These are phyloP conservation scores for Flaveria ramosissima DNA, from an alignment of 129 eudicot genomes.

Conservation along the genomic window DNA sequence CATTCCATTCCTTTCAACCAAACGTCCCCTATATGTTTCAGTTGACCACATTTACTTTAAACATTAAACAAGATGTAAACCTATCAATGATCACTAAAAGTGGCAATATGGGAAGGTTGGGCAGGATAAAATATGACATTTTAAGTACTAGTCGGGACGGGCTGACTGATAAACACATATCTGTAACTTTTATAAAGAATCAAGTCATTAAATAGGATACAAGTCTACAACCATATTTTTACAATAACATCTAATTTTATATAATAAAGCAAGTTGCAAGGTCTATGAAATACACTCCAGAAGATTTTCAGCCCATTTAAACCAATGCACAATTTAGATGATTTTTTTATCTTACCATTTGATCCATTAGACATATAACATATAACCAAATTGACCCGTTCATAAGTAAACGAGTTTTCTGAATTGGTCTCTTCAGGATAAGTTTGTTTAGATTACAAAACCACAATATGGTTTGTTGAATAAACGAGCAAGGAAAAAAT, in stretches of 20 bases:
- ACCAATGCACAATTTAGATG: not conserved
- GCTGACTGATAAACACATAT: not conserved
- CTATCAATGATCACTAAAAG: not conserved
- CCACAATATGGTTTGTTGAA: not conserved
- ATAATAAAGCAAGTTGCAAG: no score
- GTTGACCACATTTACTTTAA: not conserved
- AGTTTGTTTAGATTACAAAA: not conserved
- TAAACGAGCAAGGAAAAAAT: not conserved
- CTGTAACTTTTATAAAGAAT: not conserved
- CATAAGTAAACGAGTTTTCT: not conserved
- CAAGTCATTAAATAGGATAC: not conserved
- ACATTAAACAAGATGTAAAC: not conserved
- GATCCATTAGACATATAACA: not conserved
- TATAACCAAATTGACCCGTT: not conserved
- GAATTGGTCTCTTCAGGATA: not conserved
- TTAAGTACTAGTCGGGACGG: not conserved
- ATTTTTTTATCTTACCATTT: not conserved
- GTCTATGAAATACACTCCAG: not conserved
- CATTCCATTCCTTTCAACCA: no score
- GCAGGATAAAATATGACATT: not conserved
- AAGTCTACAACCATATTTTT: not conserved
- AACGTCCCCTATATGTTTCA: not conserved
- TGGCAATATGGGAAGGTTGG: not conserved
- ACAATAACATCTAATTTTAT: not conserved
- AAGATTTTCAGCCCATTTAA: not conserved